Conservation (phyloP, 768 basidiomycete species). For the Kwoniella mangroviensis region DNA sequence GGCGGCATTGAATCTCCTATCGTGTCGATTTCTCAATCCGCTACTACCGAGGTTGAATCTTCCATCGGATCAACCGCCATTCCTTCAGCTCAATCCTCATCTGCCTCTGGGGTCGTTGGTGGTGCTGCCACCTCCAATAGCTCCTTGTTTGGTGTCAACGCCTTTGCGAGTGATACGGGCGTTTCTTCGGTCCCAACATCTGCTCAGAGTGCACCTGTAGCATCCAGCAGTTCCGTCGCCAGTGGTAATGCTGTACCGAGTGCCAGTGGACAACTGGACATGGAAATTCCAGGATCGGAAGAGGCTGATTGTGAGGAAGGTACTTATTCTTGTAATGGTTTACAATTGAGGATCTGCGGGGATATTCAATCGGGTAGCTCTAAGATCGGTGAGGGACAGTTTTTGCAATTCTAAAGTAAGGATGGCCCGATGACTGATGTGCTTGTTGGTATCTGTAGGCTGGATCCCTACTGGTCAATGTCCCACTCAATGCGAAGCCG, state of each 20-base stretch:
- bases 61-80: not conserved
- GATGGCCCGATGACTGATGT: not conserved
- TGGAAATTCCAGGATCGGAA: not conserved
- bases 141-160: not conserved
- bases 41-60: not conserved
- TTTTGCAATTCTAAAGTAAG: not conserved
- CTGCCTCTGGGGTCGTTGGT: not conserved
- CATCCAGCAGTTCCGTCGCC: not conserved
- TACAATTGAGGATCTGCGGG: constrained; percentile 13
- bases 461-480: constrained; percentile 5
- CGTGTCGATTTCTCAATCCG: too few relatives aligned
- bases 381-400: constrained; percentile 8
- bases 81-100: not conserved
- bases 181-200: not conserved
- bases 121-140: not conserved
- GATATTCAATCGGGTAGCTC: constrained; percentile 10
- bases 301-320: constrained; percentile 7
- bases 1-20: too few relatives aligned
- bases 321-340: constrained; percentile 1
- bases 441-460: not conserved
- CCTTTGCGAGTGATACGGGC: not conserved
- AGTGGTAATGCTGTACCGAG: not conserved
- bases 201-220: not conserved
- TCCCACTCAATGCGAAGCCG: not conserved
- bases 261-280: not conserved